Evolutionary conservation across 1,139 yeast species (phyloP).

Genomic region (Protomyces inouyei): DNA sequence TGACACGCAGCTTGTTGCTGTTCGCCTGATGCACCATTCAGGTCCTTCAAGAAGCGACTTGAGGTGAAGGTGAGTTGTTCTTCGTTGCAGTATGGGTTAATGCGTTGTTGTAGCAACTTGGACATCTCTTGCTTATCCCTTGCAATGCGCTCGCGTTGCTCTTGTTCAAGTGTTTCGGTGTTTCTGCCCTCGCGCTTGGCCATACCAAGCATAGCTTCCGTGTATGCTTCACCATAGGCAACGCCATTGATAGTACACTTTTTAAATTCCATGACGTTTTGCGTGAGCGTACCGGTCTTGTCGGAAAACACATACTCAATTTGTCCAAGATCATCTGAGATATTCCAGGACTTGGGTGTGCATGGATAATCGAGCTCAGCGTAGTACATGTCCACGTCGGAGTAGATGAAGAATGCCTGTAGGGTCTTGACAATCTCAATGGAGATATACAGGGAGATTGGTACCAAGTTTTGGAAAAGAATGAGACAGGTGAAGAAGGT

Average conservation of each 20-base stretch:
- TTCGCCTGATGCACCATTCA: constrained; percentile 49
- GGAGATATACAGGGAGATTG: constrained; percentile 89
- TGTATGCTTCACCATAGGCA: constrained; percentile 87
- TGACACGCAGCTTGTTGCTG: constrained; percentile 62
- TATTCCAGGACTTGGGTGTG: constrained; percentile 94
- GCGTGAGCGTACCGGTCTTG: constrained; percentile 94
- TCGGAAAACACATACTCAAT: constrained; percentile 93
- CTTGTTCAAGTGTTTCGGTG: constrained; percentile 60
- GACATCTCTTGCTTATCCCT: constrained; percentile 66
- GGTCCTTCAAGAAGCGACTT: constrained; percentile 55
- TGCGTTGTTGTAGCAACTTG: constrained; percentile 47
- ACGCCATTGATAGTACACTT: constrained; percentile 86
- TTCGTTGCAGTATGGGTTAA: constrained; percentile 58
- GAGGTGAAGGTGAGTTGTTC: constrained; percentile 75
- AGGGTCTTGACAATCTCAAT: constrained; percentile 91
- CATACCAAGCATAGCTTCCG: constrained; percentile 91
- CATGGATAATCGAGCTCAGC: constrained; percentile 86
- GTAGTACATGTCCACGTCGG: constrained; percentile 83
- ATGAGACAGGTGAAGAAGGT: constrained; percentile 86
- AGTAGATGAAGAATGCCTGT: constrained; percentile 88
- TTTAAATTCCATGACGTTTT: constrained; percentile 93
- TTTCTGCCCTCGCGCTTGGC: constrained; percentile 83
- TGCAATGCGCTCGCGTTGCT: constrained; percentile 58
- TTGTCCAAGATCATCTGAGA: constrained; percentile 95
- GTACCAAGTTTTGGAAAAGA: constrained; percentile 84